Base-by-base conservation (phyloP, 441 rosid species). In the Adansonia gregorii region DNA sequence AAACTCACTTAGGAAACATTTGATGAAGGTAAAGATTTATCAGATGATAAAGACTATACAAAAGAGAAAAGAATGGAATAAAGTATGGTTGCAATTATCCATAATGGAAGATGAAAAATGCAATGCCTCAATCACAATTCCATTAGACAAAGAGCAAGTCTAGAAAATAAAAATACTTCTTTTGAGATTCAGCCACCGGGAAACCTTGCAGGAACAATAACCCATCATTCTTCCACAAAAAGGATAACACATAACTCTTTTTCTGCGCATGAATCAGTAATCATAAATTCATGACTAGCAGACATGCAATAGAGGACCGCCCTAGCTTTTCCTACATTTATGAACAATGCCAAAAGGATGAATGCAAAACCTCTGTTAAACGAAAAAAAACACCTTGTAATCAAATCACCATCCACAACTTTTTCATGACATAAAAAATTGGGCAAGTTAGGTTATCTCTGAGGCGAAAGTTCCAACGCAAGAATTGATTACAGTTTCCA, bases 1-100 rank as follows among this genome's bases (percentile, higher is more conserved):
- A 64, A 66, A 77, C 82, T 83, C 81, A 60, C 74, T 79, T 46
- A 80, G 45, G 72, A 20, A 41, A 58, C 59, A 61, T 14, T 64
- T 74, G 24, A 72, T 73, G 51, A 5, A 48, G 58, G 69, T 17
- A 22, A 45, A 61, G 43, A 60, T 74, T 61, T 63, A 46, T 35
- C 22, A 52, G 27, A 51, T 51, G 48, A 54, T 9, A 71, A 15
- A 0, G 74, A 71, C 24, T n/a, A 71, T 10, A 6, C 10, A 48
- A 68, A 45, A 45, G 54, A 43, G 24, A 45, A 19, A 43, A 65
- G 7, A 65, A 27, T 6, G 41, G 15, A 43, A 45, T 20, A 46
- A 46, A 46, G 55, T 10, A n/a, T 19, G 72, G 17, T 17, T 5
- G 17, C 39, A 63, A 31, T 63, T 15, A 63, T 67, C 72, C 55